Evolutionary conservation across 176 grass and related monocot species (phyloP).

Genomic region (Oropetium thomaeum): DNA sequence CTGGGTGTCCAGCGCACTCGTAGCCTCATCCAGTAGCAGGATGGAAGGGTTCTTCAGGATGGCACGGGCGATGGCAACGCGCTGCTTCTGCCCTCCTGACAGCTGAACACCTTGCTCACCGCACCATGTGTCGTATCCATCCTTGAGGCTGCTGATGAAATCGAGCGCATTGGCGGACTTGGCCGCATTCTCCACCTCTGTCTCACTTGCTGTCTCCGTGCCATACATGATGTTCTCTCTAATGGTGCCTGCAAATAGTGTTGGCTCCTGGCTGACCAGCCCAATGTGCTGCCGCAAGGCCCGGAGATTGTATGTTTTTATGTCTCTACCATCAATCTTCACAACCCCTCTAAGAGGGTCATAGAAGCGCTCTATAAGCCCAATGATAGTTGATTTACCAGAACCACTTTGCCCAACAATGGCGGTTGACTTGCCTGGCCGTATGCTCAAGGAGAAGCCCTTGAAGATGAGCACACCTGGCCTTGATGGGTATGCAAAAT

Average conservation of each 20-base stretch:
- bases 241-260: conserved; percentile 71
- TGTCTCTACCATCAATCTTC: conserved; percentile 64
- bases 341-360: conserved; percentile 68
- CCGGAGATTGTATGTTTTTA: conserved; percentile 69
- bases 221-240: conserved; percentile 85
- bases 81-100: conserved; percentile 91
- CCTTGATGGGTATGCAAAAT: conserved; percentile 80
- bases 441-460: conserved; percentile 73
- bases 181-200: conserved; percentile 73
- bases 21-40: conserved; percentile 82
- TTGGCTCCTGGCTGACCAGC: conserved; percentile 85
- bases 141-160: conserved; percentile 87
- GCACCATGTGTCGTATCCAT: conserved; percentile 79
- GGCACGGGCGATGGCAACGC: conserved; percentile 88
- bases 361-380: conserved; percentile 90
- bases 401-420: conserved; percentile 93
- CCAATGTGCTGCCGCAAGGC: conserved; percentile 67
- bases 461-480: conserved; percentile 69
- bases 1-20: conserved; percentile 85
- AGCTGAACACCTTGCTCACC: conserved; percentile 84
- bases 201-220: conserved; percentile 46
- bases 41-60: conserved; percentile 83
- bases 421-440: conserved; percentile 76
- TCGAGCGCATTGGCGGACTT: conserved; percentile 76
- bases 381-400: conserved; percentile 89